Base-by-base conservation (phyloP, 2,329 filamentous ascomycete species). In the Cytospora schulzeri region DNA sequence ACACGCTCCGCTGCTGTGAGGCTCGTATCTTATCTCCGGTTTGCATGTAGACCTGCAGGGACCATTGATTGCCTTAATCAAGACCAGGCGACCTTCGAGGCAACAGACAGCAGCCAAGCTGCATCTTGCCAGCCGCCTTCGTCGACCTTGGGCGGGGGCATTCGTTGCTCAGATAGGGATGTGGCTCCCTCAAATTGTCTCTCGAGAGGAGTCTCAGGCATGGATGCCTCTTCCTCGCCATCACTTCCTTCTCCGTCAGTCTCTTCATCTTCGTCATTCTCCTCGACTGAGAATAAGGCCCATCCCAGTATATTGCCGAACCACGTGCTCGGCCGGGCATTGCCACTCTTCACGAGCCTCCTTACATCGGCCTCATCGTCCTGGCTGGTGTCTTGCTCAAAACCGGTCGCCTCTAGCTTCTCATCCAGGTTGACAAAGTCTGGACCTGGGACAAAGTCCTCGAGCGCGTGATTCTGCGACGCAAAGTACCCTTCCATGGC, bases 71-170 rank as follows among this genome's bases (percentile, higher is more conserved):
- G 24, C 52, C 22, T n/a, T 31, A 15, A 31, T 60, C 48, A 67
- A 29, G 65, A 65, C 65, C 65, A 67, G 17, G 65, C 65, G 14
- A 88, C 83, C 71, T 86, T 88, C 29, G 83, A 82, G 14, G 87
- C 88, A 67, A 90, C 86, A 68, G 82, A 88, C 62, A 90, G 75
- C 55, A 91, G 74, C 88, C 88, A 91, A 19, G 86, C 86, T 29
- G 87, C 88, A 74, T 90, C 88, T 64, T 85, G 81, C 88, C 87
- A 90, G 11, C 83, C 83, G 19, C 85, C 86, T 52, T 85, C 82
- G 59, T 88, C 81, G 11, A 80, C 77, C 51, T 80, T 81, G 72
- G 84, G 72, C 14, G 81, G 78, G 24, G 80, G 79, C 48, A 87
- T 76, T 12, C 75, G 75, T 57, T 84, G 81, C 56, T 81, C 78